phyloP scores from a whole-genome alignment of 2,329 filamentous ascomycete genomes.

The Arthroderma uncinatum region DNA sequence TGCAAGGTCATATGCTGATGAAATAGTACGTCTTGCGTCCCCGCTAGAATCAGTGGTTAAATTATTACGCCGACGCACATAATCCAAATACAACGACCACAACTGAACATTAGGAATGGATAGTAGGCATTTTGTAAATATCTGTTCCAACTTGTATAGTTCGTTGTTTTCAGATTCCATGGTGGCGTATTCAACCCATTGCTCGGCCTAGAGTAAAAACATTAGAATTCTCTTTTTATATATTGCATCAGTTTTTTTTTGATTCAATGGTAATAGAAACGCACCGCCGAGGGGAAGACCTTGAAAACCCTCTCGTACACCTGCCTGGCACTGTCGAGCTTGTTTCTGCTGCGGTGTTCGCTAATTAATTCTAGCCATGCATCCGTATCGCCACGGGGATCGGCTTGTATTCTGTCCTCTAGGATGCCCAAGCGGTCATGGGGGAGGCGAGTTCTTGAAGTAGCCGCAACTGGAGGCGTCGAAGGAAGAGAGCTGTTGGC shows the following conservation, averaged over 20 bases:
- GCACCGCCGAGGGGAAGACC: conserved; percentile 81
- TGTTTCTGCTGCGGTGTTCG: conserved; percentile 70
- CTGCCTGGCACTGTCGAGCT: conserved; percentile 66
- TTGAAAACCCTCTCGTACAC: conserved; percentile 79
- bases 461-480: conserved; percentile 35
- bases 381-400: conserved; percentile 82
- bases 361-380: conserved; percentile 82
- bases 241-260: neutral
- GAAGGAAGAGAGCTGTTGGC: conserved; percentile 31
- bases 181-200: conserved; percentile 80
- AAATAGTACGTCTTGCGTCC: conserved; percentile 64
- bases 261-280: conserved; percentile 30
- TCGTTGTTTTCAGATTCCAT: conserved; percentile 86
- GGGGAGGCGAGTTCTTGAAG: conserved; percentile 47
- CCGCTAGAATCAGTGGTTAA: conserved; percentile 68
- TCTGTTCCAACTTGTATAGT: conserved; percentile 63
- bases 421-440: conserved; percentile 67
- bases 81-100: conserved; percentile 90
- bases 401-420: conserved; percentile 83
- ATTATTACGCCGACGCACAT: conserved; percentile 84
- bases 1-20: conserved; percentile 83
- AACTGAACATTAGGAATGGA: conserved; percentile 72
- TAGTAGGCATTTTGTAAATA: conserved; percentile 72
- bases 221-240: conserved; percentile 21
- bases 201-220: conserved; percentile 63